Conservation (phyloP, 768 basidiomycete genomes). For the Mycena polygramma region DNA sequence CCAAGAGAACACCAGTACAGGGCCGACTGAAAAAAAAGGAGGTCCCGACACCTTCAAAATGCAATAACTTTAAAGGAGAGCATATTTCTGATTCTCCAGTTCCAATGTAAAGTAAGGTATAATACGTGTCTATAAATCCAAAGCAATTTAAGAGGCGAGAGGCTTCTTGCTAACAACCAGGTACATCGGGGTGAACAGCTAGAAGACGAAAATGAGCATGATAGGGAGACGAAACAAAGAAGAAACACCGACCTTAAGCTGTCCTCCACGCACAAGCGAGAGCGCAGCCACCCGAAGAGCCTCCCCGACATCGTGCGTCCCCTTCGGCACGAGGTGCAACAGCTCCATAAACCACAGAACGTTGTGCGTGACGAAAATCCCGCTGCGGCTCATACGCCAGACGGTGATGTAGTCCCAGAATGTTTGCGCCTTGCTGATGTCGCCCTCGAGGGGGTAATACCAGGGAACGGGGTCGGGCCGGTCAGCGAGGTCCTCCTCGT, state of each 20-base stretch:
- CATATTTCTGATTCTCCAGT: conserved; percentile 6
- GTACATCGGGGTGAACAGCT: conserved; percentile 77
- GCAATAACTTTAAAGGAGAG: not conserved
- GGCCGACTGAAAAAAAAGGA: no score
- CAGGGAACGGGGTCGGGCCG: conserved; percentile 84
- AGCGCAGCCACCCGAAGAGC: conserved; percentile 68
- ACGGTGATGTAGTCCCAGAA: conserved; percentile 91
- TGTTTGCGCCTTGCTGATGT: conserved; percentile 93
- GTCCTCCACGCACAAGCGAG: conserved; percentile 87
- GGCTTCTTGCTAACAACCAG: conserved; percentile 53
- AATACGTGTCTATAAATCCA: not conserved
- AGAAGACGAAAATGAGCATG: conserved; percentile 10
- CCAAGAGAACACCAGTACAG: no score
- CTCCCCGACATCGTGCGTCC: conserved; percentile 92
- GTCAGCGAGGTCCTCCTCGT: conserved; percentile 95
- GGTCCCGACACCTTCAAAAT: no score
- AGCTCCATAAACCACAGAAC: conserved; percentile 83
- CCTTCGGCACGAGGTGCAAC: conserved; percentile 88
- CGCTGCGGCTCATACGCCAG: conserved; percentile 92
- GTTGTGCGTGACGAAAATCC: conserved; percentile 87
- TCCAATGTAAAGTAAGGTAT: conserved; percentile 11
- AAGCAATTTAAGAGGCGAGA: not conserved
- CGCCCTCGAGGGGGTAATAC: conserved; percentile 98
- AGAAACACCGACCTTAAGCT: conserved; percentile 83
- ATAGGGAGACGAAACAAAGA: conserved; percentile 26